phyloP scores from a whole-genome alignment of 371 early-diverging fungal genomes.

The Chytridium lagenaria region DNA sequence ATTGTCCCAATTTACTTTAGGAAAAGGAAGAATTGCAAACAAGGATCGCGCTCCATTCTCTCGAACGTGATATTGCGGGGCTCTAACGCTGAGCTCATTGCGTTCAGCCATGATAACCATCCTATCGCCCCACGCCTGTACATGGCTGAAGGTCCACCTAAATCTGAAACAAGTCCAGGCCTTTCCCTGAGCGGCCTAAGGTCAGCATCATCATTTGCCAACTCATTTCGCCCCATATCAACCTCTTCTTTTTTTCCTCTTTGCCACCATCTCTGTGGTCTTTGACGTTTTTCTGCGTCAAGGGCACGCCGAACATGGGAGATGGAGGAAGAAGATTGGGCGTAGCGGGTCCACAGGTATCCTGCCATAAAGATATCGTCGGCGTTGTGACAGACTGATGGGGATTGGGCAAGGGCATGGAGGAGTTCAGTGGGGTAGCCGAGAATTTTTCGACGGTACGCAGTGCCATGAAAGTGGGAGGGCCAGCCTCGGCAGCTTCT shows the following conservation, averaged over 20 bases:
- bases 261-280: neutral
- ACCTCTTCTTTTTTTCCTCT: neutral
- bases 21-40: neutral
- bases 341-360: slow-evolving; percentile 12
- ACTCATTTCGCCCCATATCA: neutral
- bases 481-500: slow-evolving; percentile 8
- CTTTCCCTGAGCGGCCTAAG: slow-evolving; percentile 2
- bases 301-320: neutral
- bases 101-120: neutral
- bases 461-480: slow-evolving; percentile 5
- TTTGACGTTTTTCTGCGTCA: neutral
- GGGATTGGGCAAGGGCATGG: neutral
- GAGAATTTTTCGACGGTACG: slow-evolving; percentile 4
- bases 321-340: neutral
- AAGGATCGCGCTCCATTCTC: neutral
- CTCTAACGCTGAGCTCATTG: neutral
- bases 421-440: slow-evolving; percentile 9
- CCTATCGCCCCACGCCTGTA: neutral
- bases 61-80: neutral
- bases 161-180: neutral
- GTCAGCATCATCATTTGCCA: neutral
- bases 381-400: neutral
- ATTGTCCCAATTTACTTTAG: too few relatives aligned
- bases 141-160: neutral
- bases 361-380: slow-evolving; percentile 12